Percentiles rank a stretch among this genome's conserved stretches.
These are phyloP conservation scores for Schizochytrium sp. DNA, from an alignment of 108 stramenopile genomes.

Conservation along the genomic window DNA sequence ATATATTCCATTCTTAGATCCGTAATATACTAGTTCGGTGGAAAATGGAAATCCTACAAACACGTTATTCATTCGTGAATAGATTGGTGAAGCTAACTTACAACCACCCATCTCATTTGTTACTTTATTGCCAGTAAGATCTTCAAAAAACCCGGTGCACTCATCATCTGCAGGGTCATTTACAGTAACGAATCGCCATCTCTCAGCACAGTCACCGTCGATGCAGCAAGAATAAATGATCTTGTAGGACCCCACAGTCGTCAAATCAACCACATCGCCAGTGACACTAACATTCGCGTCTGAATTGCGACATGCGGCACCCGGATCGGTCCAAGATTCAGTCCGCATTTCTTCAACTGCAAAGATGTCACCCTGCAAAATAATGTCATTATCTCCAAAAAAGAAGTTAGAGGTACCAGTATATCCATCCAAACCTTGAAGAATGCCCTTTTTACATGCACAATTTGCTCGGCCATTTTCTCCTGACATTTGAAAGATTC, in stretches of 20 bases:
- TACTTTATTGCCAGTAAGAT: not conserved
- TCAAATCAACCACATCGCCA: slow-evolving; percentile 1
- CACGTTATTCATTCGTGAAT: not conserved
- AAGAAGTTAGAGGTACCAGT: not conserved
- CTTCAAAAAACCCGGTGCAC: not conserved
- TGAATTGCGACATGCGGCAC: not conserved
- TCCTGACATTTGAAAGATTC: not conserved
- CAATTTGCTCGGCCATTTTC: not conserved
- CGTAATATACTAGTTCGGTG: not conserved
- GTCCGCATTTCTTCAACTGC: not conserved
- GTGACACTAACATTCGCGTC: not conserved
- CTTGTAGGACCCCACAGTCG: not conserved
- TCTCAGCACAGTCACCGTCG: not conserved
- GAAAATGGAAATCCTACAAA: not conserved
- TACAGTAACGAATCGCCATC: not conserved
- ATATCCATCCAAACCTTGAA: not conserved
- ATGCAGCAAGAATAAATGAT: not conserved
- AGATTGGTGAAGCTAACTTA: not conserved
- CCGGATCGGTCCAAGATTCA: not conserved
- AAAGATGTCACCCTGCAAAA: not conserved
- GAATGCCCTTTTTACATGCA: not conserved
- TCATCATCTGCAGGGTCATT: not conserved
- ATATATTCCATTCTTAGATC: not conserved
- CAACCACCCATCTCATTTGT: not conserved
- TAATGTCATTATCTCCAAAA: not conserved